These are phyloP conservation scores for Macrophomina tecta DNA, from an alignment of 2,329 filamentous ascomycete species.

Conservation along the genomic window DNA sequence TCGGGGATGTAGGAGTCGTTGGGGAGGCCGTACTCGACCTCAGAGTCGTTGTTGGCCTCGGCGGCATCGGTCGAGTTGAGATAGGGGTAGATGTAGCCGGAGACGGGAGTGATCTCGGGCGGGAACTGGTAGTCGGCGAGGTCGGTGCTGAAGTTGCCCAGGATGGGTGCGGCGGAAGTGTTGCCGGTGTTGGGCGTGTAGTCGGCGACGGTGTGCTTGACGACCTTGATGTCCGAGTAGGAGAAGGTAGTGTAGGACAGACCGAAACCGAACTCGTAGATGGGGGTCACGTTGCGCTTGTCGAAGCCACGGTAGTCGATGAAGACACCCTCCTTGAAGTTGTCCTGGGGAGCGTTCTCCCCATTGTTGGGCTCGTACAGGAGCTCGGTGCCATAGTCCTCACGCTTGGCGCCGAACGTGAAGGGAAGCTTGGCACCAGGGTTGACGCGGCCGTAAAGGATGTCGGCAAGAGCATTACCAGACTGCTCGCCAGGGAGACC, in stretches of 20 bases:
- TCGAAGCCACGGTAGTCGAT: conserved; percentile 85
- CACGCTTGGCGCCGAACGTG: conserved; percentile 73
- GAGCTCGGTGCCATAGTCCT: conserved; percentile 73
- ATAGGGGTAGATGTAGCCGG: conserved; percentile 73
- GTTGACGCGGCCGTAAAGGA: conserved; percentile 83
- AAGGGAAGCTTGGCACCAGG: conserved; percentile 80
- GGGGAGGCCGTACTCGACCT: conserved; percentile 63
- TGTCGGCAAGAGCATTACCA: conserved; percentile 77
- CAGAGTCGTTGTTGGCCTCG: conserved; percentile 61
- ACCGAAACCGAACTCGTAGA: conserved; percentile 83
- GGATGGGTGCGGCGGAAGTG: conserved; percentile 67
- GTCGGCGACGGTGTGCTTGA: conserved; percentile 54
- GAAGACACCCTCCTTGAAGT: conserved; percentile 79
- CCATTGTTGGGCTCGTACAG: conserved; percentile 74
- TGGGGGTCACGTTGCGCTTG: conserved; percentile 66
- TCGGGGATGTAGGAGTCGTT: conserved; percentile 65
- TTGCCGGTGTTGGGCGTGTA: conserved; percentile 68
- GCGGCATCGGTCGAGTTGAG: conserved; percentile 67
- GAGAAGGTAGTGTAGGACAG: conserved; percentile 80
- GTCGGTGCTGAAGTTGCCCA: conserved; percentile 69
- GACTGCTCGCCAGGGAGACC: conserved; percentile 84
- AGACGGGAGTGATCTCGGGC: conserved; percentile 58
- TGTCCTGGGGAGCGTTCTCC: conserved; percentile 68
- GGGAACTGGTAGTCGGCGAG: conserved; percentile 73
- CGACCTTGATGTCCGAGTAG: conserved; percentile 71